phyloP scores from a whole-genome alignment of 2,329 filamentous ascomycete species.

The Juglanconis sp. region DNA sequence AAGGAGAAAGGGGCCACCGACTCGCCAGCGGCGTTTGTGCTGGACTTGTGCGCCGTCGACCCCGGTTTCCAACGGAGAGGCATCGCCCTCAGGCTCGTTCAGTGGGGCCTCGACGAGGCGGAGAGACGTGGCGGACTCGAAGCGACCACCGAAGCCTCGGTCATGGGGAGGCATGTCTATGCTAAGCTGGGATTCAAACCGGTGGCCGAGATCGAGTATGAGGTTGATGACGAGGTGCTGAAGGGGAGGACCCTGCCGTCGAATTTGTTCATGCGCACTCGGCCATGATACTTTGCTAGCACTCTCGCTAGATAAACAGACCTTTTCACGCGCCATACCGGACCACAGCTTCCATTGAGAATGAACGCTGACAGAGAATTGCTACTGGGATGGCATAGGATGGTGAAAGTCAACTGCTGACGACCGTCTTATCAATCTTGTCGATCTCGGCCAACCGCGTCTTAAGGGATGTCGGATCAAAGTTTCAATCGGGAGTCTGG shows the following conservation, averaged over 20 bases:
- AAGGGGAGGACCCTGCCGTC: constrained; percentile 32
- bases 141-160: constrained; percentile 43
- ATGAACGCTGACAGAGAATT: too few relatives aligned
- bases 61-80: constrained; percentile 51
- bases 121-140: constrained; percentile 38
- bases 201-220: constrained; percentile 39
- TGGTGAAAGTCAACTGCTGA: too few relatives aligned
- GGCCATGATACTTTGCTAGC: background rate
- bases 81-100: constrained; percentile 41
- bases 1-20: constrained; percentile 34
- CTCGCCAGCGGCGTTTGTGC: constrained; percentile 44
- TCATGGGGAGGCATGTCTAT: constrained; percentile 47
- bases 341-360: too few relatives aligned
- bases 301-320: too few relatives aligned
- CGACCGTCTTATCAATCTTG: too few relatives aligned
- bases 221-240: constrained; percentile 41
- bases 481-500: too few relatives aligned
- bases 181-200: constrained; percentile 42
- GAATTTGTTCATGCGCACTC: constrained; percentile 47
- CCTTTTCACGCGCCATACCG: too few relatives aligned
- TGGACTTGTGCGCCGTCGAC: constrained; percentile 52
- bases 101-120: constrained; percentile 46
- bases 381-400: too few relatives aligned
- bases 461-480: too few relatives aligned
- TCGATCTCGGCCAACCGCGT: too few relatives aligned